Evolutionary conservation across 148 eudicot species (phyloP), one percentile per base, ranked within the genome.

Genomic region (Chenopodium berlandieri): DNA sequence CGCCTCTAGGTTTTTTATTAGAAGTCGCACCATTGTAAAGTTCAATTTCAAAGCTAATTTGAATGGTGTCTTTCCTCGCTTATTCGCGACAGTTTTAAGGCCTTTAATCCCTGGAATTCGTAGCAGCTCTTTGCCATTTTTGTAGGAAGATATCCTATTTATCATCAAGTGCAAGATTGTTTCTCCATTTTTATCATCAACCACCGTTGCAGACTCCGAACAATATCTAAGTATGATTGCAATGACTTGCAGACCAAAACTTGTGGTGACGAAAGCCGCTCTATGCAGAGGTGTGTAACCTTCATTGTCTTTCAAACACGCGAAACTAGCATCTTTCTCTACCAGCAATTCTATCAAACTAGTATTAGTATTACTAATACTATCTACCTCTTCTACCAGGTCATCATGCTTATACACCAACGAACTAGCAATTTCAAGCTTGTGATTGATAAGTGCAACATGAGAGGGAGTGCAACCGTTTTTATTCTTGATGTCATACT

Each of bases 271-370:
- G 32, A 48, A 34, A 30, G 69, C 16, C 10, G 79, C 79, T 32
- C n/a, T 19, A 34, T 76, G 79, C 22, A 76, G 69, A 9, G 79
- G 79, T 27, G 79, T 76, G 13, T 16, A 32, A 4, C 79, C 79
- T 14, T 76, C 48, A 1, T 7, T n/a, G 19, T 76, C 52, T 13
- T 13, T 25, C 69, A 46, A 76, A 11, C 79, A 62, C 60, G 52
- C 31, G 0, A 62, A 70, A 6, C 50, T 56, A 9, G 52, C 62
- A 14, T 76, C 69, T 76, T 9, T 31, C 20, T 60, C 12, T 34
- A 76, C 68, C 70, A 76, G 68, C 44, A 30, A 40, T 70, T 70
- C 7, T 32, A 70, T 70, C 32, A 31, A 52, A 40, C 46, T 25
- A 75, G 40, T 5, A 50, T 37, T 1, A 34, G 62, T 37, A 37